phyloP scores from a whole-genome alignment of 139 green algal species.

The Closterium sp. region DNA sequence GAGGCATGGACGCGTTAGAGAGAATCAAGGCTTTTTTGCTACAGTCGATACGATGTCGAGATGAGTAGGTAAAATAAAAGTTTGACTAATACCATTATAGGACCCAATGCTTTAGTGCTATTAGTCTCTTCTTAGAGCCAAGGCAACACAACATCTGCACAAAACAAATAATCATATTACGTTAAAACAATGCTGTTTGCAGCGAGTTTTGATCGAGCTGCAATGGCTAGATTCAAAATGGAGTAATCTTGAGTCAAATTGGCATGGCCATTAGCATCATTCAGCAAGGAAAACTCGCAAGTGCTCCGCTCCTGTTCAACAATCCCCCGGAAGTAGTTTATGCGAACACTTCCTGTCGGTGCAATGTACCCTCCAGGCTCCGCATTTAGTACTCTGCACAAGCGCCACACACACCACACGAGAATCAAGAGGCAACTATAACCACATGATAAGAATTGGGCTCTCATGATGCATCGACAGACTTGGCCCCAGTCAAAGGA shows the following conservation, averaged over 20 bases:
- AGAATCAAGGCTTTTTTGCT: no score
- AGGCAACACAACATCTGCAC: no score
- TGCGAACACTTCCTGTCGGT: background rate
- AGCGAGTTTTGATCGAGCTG: background rate
- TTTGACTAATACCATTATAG: no score
- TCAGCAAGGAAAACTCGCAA: background rate
- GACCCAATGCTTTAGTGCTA: no score
- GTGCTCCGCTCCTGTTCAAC: background rate
- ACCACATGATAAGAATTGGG: no score
- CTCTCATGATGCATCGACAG: background rate
- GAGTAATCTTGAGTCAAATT: background rate
- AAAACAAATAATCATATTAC: background rate
- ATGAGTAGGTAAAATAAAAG: no score
- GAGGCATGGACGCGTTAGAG: no score
- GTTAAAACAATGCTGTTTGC: background rate
- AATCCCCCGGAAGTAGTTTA: background rate
- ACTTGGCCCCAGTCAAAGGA: no score
- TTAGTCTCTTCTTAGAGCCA: no score
- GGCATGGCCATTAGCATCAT: background rate
- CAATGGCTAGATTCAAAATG: background rate
- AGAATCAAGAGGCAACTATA: no score
- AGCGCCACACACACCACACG: no score
- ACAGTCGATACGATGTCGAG: no score
- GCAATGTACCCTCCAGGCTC: background rate
- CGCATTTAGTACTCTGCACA: background rate